Percentiles rank a stretch among this genome's conserved stretches.
These are phyloP conservation scores for Endoconidiophora polonica DNA, from an alignment of 2,329 filamentous ascomycete genomes.

Conservation along the genomic window DNA sequence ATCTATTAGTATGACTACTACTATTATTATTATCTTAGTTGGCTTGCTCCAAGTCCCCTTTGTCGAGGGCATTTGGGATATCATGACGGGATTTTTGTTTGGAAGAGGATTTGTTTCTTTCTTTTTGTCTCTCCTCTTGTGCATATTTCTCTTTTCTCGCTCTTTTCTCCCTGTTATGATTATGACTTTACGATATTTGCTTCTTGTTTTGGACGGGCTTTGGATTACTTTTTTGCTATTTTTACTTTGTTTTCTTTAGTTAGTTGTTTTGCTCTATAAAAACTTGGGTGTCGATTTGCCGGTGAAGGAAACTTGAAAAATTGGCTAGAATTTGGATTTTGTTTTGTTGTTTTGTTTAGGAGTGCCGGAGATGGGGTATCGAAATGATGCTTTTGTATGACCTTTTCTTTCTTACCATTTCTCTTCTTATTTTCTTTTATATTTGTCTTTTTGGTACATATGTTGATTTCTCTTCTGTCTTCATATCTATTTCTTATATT, in stretches of 20 bases:
- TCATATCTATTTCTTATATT: background rate
- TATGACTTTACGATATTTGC: conserved; percentile 4
- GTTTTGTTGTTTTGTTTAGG: conserved; percentile 1
- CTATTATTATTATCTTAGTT: no score
- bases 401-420: background rate
- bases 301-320: no score
- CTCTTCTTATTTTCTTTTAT: background rate
- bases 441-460: background rate
- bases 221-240: background rate
- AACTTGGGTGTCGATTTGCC: no score
- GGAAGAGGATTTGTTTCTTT: background rate
- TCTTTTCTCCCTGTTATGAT: conserved; percentile 5
- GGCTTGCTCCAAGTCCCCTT: no score
- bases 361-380: background rate
- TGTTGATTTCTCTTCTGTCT: background rate
- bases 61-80: no score
- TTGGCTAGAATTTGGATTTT: background rate
- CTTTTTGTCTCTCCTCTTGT: background rate
- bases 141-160: background rate
- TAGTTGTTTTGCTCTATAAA: no score
- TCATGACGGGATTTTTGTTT: no score
- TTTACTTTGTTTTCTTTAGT: background rate
- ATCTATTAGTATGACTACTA: no score
- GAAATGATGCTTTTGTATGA: background rate
- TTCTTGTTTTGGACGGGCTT: background rate